A percentile compares a stretch with the other conserved stretches of the same genome.
Conservation (phyloP, 768 basidiomycete species). For the Tylopilus subfusipes region DNA sequence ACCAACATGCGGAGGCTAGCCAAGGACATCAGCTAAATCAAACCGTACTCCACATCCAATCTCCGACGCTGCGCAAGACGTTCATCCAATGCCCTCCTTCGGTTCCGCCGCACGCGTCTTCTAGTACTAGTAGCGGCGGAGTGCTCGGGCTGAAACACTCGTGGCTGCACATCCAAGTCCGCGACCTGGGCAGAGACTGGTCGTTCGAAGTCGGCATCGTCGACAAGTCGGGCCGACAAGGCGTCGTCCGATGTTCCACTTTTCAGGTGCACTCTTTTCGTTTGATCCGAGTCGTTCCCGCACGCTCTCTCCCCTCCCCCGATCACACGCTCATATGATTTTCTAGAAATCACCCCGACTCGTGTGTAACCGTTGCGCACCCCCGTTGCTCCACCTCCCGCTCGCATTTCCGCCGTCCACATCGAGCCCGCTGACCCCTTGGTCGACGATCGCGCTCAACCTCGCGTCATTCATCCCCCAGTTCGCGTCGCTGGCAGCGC, state of each 20-base stretch:
- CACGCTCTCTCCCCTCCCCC: neutral
- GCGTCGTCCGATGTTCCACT: slow-evolving; percentile 66
- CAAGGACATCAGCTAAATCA: slow-evolving; percentile 46
- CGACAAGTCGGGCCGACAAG: slow-evolving; percentile 57
- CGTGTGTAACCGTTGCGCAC: slow-evolving; percentile 35
- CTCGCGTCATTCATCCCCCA: slow-evolving; percentile 57
- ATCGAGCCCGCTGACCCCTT: slow-evolving; percentile 59
- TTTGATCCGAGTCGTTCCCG: neutral
- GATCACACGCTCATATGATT: slow-evolving; percentile 5
- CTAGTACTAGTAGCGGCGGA: slow-evolving; percentile 3
- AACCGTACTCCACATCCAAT: slow-evolving; percentile 76
- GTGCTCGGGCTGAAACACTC: slow-evolving; percentile 61
- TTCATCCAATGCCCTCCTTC: slow-evolving; percentile 61
- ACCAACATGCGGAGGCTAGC: slow-evolving; percentile 31
- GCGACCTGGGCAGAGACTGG: slow-evolving; percentile 65
- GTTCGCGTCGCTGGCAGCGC: slow-evolving; percentile 49
- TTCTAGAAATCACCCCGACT: slow-evolving; percentile 54
- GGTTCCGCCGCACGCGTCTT: slow-evolving; percentile 10
- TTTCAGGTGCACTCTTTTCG: slow-evolving; percentile 58
- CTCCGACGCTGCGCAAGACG: slow-evolving; percentile 64
- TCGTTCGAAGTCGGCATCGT: slow-evolving; percentile 72
- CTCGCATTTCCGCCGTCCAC: slow-evolving; percentile 58
- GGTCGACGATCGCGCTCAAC: slow-evolving; percentile 63
- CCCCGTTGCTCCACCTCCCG: slow-evolving; percentile 68
- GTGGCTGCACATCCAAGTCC: slow-evolving; percentile 76